Evolutionary conservation across 257 asterid genomes (phyloP), one percentile per base, ranked within the genome.

Genomic region (Anisodus tanguticus): DNA sequence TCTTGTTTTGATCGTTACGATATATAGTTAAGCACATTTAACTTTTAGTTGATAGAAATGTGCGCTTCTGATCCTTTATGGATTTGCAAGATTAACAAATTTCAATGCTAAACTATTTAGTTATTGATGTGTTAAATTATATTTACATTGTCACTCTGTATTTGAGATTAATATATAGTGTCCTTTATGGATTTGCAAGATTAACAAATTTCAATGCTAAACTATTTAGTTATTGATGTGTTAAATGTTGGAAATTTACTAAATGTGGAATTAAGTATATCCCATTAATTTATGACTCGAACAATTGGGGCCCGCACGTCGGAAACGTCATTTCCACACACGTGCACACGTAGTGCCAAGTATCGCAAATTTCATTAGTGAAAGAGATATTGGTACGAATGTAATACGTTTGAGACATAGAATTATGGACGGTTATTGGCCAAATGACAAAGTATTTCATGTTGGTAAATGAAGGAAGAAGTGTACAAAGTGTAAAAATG

Each of bases 1-100:
- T 77, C 64, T 76, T 76, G 41, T 51, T 53, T 53, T 53, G 45
- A 35, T 77, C 64, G 64, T 53, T 26, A 53, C 53, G 43, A 77
- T 77, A 77, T 31, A 53, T 77, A 13, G 47, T 77, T 15, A 53
- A 31, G 82, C 64, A 77, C 64, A 77, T 77, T 77, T 31, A 53
- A 53, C 82, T 53, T 77, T 59, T 26, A 59, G 66, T 59, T 17
- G 26, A n/a, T 59, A 13, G 64, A 31, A 31, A 53, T 26, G 64
- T 77, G 82, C 82, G 59, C 49, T 26, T 77, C 53, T 71, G 49
- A 77, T 45, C 79, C 37, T n/a, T 31, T 71, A 71, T 71, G 79
- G 41, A 41, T 70, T 11, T n/a, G 15, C n/a, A 41, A 41, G 5
- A 41, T 31, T 71, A 17, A 71, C 79, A n/a, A 70, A 16, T 69